Conservation (phyloP, 2,329 filamentous ascomycete genomes). For the Gliomastix tumulicola region DNA sequence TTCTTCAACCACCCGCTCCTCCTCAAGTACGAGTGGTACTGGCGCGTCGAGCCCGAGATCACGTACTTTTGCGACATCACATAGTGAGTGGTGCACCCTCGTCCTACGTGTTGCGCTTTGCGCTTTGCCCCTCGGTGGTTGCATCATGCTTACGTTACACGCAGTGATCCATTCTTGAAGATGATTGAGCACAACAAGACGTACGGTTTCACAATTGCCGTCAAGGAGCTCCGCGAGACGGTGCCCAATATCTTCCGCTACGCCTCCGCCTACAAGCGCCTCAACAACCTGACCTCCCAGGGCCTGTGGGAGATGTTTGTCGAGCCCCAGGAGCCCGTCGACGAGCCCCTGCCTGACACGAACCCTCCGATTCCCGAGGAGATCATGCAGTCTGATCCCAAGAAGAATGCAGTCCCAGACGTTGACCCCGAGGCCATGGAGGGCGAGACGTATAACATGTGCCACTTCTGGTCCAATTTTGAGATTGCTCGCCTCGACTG, state of each 20-base stretch:
- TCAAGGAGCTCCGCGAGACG: slow-evolving; percentile 95
- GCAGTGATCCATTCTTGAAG: slow-evolving; percentile 84
- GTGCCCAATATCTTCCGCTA: slow-evolving; percentile 99
- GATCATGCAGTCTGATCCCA: slow-evolving; percentile 69
- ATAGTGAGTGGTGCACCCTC: slow-evolving; percentile 74
- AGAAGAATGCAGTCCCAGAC: slow-evolving; percentile 62
- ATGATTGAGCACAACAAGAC: slow-evolving; percentile 96
- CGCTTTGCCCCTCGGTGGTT: not conserved
- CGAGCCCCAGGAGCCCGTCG: slow-evolving; percentile 62
- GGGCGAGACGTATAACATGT: slow-evolving; percentile 98
- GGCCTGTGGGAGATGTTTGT: slow-evolving; percentile 99
- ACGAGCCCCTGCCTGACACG: slow-evolving; percentile 53
- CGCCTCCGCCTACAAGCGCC: slow-evolving; percentile 93
- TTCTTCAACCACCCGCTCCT: slow-evolving; percentile 97
- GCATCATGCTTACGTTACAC: not conserved
- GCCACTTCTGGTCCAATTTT: slow-evolving; percentile 99
- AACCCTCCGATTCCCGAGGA: slow-evolving; percentile 71
- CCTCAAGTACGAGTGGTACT: slow-evolving; percentile 99
- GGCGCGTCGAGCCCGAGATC: slow-evolving; percentile 97
- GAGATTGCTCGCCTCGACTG: slow-evolving; percentile 93
- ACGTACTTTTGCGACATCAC: slow-evolving; percentile 99
- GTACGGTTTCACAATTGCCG: slow-evolving; percentile 96
- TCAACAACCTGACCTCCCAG: slow-evolving; percentile 83
- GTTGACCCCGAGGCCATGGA: slow-evolving; percentile 94
- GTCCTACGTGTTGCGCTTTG: too few species aligned